phyloP scores from a whole-genome alignment of 106 monocot genomes.

The Triglochin maritima region DNA sequence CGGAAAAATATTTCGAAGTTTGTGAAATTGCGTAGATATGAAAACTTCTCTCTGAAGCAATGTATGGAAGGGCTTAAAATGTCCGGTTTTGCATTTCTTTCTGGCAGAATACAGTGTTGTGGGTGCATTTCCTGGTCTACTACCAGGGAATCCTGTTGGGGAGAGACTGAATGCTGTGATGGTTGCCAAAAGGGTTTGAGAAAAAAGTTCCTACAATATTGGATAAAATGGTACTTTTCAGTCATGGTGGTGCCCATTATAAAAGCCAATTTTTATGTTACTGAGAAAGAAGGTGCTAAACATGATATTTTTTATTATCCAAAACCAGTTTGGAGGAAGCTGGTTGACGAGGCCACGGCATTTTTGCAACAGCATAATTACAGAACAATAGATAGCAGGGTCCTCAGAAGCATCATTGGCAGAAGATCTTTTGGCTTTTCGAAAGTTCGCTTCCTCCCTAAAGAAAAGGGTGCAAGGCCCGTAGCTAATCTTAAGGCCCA shows the following conservation, averaged over 20 bases:
- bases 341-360: constrained; percentile 20
- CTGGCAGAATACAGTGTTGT: neutral
- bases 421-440: constrained; percentile 62
- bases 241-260: constrained; percentile 57
- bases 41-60: constrained; percentile 41
- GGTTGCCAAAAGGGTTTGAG: constrained; percentile 8
- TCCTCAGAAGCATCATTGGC: constrained; percentile 10
- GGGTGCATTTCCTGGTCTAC: neutral
- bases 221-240: constrained; percentile 84
- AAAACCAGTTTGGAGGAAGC: constrained; percentile 53
- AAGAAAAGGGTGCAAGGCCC: constrained; percentile 44
- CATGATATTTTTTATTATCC: constrained; percentile 66
- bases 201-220: constrained; percentile 27
- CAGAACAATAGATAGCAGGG: constrained; percentile 15
- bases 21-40: constrained; percentile 56
- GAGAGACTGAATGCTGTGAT: neutral
- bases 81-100: constrained; percentile 44
- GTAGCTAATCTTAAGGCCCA: constrained; percentile 58
- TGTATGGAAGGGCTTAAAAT: constrained; percentile 43
- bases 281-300: constrained; percentile 58
- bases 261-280: constrained; percentile 65
- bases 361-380: constrained; percentile 36
- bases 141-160: neutral
- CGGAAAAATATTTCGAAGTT: constrained; percentile 78
- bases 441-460: constrained; percentile 77